Percentiles rank a stretch among this genome's conserved stretches.
phyloP scores from a whole-genome alignment of 1,284 basidiomycete genomes.

The Cryptococcus sp. region DNA sequence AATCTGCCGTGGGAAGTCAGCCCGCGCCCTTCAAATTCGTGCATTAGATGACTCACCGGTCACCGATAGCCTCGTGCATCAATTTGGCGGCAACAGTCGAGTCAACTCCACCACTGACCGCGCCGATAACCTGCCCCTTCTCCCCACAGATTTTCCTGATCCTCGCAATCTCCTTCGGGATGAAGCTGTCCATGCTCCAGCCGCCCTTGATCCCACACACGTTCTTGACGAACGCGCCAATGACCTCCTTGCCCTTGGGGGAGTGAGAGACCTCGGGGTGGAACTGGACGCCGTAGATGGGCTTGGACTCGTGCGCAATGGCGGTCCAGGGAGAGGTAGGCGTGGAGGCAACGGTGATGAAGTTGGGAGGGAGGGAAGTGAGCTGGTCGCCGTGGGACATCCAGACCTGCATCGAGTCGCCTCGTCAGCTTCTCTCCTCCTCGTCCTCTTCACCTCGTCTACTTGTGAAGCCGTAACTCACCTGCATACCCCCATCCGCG shows the following conservation, averaged over 20 bases:
- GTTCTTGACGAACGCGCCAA: slow-evolving; percentile 78
- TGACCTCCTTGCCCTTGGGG: slow-evolving; percentile 83
- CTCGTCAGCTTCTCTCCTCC: neutral
- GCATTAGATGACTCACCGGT: slow-evolving; percentile 62
- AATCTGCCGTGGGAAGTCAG: slow-evolving; percentile 58
- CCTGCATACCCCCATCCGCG: slow-evolving; percentile 29
- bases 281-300: slow-evolving; percentile 96
- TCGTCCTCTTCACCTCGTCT: neutral
- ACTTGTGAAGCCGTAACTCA: slow-evolving; percentile 7
- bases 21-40: neutral
- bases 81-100: slow-evolving; percentile 97
- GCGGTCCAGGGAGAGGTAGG: slow-evolving; percentile 88
- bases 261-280: slow-evolving; percentile 99
- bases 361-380: slow-evolving; percentile 72
- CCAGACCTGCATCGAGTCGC: slow-evolving; percentile 70
- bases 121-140: slow-evolving; percentile 94
- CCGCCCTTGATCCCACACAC: slow-evolving; percentile 78
- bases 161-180: slow-evolving; percentile 92
- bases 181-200: slow-evolving; percentile 99
- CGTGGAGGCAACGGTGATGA: slow-evolving; percentile 85
- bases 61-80: slow-evolving; percentile 99
- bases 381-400: slow-evolving; percentile 99
- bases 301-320: slow-evolving; percentile 83
- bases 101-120: slow-evolving; percentile 96
- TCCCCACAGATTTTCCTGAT: slow-evolving; percentile 94